Percentiles rank a stretch among this genome's conserved stretches.
Conservation (phyloP, 805 yeast species). For the Cyberlindnera japonica region DNA sequence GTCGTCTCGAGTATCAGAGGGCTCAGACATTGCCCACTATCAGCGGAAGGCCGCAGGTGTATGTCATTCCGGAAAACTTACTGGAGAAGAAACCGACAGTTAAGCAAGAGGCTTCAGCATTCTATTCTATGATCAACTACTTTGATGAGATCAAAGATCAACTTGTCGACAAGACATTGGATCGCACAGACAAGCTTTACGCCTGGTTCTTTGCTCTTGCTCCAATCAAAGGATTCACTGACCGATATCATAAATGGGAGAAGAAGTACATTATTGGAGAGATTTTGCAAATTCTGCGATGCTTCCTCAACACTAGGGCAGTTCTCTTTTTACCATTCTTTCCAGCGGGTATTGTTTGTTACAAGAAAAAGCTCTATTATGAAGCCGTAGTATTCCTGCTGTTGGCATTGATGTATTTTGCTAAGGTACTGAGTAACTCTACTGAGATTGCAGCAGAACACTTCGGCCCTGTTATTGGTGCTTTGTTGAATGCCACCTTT, state of each 20-base stretch:
- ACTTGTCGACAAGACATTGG: constrained; percentile 16
- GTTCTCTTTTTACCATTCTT: constrained; percentile 20
- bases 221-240: constrained; percentile 7
- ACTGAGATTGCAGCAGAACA: constrained; percentile 25
- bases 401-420: constrained; percentile 23
- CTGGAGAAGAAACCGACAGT: constrained; percentile 17
- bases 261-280: constrained; percentile 15
- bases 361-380: constrained; percentile 12
- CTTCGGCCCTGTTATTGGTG: constrained; percentile 41
- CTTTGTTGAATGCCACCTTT: constrained; percentile 47
- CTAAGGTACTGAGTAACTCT: constrained; percentile 23
- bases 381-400: constrained; percentile 24
- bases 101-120: constrained; percentile 19
- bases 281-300: constrained; percentile 16
- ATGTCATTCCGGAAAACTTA: constrained; percentile 13
- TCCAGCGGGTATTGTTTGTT: constrained; percentile 23
- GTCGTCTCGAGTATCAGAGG: constrained; percentile 12
- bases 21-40: constrained; percentile 16
- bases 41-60: not conserved
- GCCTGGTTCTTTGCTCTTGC: constrained; percentile 16
- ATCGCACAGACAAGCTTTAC: constrained; percentile 13
- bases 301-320: constrained; percentile 19
- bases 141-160: constrained; percentile 18
- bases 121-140: constrained; percentile 18
- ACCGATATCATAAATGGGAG: constrained; percentile 15